Conservation (phyloP, 306 rosid genomes). For the Elaeagnus macrophylla region DNA sequence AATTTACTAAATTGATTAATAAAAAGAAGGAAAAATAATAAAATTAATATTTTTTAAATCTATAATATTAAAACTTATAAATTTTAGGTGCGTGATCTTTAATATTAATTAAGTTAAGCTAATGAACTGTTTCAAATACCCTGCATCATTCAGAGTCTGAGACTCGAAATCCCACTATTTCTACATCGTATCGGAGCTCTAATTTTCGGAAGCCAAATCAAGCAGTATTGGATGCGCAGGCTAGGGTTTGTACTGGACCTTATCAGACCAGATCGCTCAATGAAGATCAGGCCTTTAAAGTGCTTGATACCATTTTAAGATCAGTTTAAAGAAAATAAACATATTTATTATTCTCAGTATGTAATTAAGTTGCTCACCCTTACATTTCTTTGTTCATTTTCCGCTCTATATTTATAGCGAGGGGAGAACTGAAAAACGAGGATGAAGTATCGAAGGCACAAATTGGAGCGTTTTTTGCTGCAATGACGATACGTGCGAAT, state of each 20-base stretch:
- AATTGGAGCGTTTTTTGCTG: slow-evolving; percentile 91
- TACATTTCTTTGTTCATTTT: not conserved
- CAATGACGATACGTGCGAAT: slow-evolving; percentile 87
- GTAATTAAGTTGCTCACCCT: not conserved
- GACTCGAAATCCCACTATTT: slow-evolving; percentile 51
- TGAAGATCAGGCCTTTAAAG: slow-evolving; percentile 76
- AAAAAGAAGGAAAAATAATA: too few relatives aligned
- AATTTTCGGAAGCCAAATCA: slow-evolving; percentile 56
- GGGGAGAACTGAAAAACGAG: slow-evolving; percentile 62
- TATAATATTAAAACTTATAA: too few relatives aligned
- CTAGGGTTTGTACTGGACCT: slow-evolving; percentile 94
- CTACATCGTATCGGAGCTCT: slow-evolving; percentile 60
- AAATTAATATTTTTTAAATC: too few relatives aligned
- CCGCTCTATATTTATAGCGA: slow-evolving; percentile 31
- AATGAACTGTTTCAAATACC: too few relatives aligned
- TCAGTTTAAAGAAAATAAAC: slow-evolving; percentile 42
- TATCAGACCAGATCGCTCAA: slow-evolving; percentile 73
- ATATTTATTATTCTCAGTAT: not conserved
- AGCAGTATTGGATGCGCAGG: slow-evolving; percentile 81
- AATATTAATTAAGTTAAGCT: too few relatives aligned
- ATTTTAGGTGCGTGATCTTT: too few relatives aligned
- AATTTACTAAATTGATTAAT: too few relatives aligned
- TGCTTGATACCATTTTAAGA: slow-evolving; percentile 70
- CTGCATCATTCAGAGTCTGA: slow-evolving; percentile 48
- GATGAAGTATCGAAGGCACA: slow-evolving; percentile 73